Conservation (phyloP, 331 rosid species). For the Telfairia occidentalis region DNA sequence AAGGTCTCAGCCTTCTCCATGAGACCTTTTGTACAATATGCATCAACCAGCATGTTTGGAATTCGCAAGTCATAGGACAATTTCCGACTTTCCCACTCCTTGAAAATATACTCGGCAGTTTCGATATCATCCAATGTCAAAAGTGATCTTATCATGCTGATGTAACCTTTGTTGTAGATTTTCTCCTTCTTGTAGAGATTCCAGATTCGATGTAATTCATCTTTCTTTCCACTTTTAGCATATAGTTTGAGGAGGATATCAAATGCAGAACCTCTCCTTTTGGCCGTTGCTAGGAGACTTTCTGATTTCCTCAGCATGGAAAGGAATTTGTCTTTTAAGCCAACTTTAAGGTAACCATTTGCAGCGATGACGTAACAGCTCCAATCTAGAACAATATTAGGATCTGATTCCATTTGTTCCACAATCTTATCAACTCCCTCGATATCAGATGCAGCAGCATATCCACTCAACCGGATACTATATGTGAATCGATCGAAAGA, state of each 20-base stretch:
- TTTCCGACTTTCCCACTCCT: background rate
- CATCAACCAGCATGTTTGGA: background rate
- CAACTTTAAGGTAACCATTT: background rate
- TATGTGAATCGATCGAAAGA: background rate
- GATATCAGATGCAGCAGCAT: constrained; percentile 1
- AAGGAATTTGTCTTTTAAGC: background rate
- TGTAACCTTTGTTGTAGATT: constrained; percentile 1
- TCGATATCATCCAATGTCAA: background rate
- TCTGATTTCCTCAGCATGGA: constrained; percentile 7
- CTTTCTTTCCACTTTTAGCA: background rate
- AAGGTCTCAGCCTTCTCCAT: constrained; percentile 4
- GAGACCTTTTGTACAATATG: background rate
- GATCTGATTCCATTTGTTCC: background rate
- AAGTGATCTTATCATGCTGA: constrained; percentile 9
- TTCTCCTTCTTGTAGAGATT: constrained; percentile 4
- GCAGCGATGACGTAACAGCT: constrained; percentile 2
- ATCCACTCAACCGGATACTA: background rate
- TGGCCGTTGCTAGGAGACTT: background rate
- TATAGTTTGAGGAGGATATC: background rate
- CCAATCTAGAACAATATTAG: constrained; percentile 4
- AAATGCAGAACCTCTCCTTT: background rate
- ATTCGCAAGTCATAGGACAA: background rate
- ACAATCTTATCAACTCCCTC: background rate
- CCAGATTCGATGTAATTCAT: background rate
- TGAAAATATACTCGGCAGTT: background rate